Conservation (phyloP, 1,139 yeast genomes). For the Protomyces gravidus region DNA sequence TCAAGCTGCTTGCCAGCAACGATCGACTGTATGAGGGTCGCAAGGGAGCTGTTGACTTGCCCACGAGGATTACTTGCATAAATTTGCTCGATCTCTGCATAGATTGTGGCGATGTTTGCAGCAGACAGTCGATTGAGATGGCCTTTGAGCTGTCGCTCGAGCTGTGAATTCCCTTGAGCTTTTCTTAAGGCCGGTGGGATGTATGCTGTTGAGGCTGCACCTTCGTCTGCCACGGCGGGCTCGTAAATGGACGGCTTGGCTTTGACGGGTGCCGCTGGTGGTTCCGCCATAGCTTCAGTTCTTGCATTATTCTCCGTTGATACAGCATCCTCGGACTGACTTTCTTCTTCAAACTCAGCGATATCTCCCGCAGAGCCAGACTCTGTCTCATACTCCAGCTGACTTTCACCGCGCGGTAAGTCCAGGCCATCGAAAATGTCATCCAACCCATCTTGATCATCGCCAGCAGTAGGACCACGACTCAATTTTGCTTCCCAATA, state of each 20-base stretch:
- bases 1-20: slow-evolving; percentile 69
- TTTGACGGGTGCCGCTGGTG: neutral
- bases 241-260: slow-evolving; percentile 15
- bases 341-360: neutral
- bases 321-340: neutral
- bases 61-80: slow-evolving; percentile 70
- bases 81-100: slow-evolving; percentile 60
- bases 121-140: slow-evolving; percentile 82
- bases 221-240: neutral
- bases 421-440: slow-evolving; percentile 19
- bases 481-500: slow-evolving; percentile 23
- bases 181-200: slow-evolving; percentile 77
- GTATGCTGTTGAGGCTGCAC: slow-evolving; percentile 46
- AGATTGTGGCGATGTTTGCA: slow-evolving; percentile 67
- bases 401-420: slow-evolving; percentile 15
- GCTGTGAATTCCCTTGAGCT: slow-evolving; percentile 3
- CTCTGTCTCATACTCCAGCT: slow-evolving; percentile 12
- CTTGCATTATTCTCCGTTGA: neutral
- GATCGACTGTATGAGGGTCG: slow-evolving; percentile 60
- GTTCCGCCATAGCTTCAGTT: neutral
- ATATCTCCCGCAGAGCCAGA: neutral
- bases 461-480: neutral
- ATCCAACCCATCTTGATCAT: slow-evolving; percentile 19
- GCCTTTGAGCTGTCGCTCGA: slow-evolving; percentile 34
- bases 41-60: slow-evolving; percentile 63